Percentiles rank a stretch among this genome's conserved stretches.
Conservation (phyloP, 2,329 filamentous ascomycete genomes). For the Apiospora kogelbergensis region DNA sequence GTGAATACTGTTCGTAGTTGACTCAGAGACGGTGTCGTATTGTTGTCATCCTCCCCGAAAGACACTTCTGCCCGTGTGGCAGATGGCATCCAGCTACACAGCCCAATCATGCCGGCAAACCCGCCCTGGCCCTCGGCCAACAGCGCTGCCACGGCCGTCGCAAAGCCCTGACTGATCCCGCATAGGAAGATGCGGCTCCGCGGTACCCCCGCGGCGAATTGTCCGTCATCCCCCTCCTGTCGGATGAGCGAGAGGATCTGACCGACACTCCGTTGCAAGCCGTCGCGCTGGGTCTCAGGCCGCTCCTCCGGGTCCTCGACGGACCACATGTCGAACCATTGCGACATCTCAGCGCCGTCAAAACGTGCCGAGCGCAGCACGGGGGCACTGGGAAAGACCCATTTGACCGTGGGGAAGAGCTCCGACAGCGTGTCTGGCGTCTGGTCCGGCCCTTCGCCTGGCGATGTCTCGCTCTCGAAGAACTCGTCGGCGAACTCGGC, state of each 20-base stretch:
- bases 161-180: slow-evolving; percentile 34
- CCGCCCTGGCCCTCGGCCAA: slow-evolving; percentile 8
- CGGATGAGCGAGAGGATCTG: slow-evolving; percentile 19
- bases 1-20: not conserved
- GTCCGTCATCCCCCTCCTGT: slow-evolving; percentile 14
- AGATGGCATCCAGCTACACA: slow-evolving; percentile 30
- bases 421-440: slow-evolving; percentile 18
- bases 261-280: slow-evolving; percentile 23
- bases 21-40: not conserved
- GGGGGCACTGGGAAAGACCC: slow-evolving; percentile 30
- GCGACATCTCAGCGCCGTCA: slow-evolving; percentile 18
- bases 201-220: slow-evolving; percentile 21
- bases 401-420: slow-evolving; percentile 25
- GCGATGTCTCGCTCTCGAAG: slow-evolving; percentile 35
- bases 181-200: slow-evolving; percentile 27
- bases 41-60: not conserved
- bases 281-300: slow-evolving; percentile 22
- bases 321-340: slow-evolving; percentile 48
- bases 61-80: not conserved
- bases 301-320: slow-evolving; percentile 44
- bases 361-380: slow-evolving; percentile 21
- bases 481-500: slow-evolving; percentile 39
- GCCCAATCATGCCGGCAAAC: slow-evolving; percentile 28
- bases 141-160: slow-evolving; percentile 21
- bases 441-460: slow-evolving; percentile 17